Evolutionary conservation across 1,139 yeast genomes (phyloP).

Genomic region (Pichia sp.): DNA sequence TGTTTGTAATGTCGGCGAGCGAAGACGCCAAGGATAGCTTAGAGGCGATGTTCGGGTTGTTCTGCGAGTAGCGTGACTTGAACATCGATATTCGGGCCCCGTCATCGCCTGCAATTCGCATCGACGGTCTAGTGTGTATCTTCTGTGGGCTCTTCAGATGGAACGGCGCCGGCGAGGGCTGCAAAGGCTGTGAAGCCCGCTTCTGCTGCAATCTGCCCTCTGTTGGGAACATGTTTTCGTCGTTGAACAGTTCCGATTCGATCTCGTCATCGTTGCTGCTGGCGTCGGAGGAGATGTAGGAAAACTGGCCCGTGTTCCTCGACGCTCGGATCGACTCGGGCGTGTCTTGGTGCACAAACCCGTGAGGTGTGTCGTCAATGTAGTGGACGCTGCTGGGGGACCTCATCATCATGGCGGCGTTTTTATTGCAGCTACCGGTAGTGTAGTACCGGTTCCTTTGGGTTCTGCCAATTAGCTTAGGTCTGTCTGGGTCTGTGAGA

Average conservation of each 20-base stretch:
- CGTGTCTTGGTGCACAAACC: background rate
- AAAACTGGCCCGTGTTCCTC: background rate
- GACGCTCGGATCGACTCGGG: background rate
- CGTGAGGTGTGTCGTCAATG: too few relatives aligned
- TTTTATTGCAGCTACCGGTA: background rate
- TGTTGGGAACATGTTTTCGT: constrained; percentile 5
- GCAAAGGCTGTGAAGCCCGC: background rate
- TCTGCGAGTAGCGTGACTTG: background rate
- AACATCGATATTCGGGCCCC: background rate
- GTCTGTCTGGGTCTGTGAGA: background rate
- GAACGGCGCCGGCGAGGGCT: background rate
- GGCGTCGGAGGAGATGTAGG: constrained; percentile 6
- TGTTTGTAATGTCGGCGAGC: constrained; percentile 9
- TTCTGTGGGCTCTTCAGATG: constrained; percentile 1
- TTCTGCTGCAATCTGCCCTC: background rate
- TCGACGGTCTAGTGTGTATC: constrained; percentile 3
- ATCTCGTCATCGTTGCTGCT: constrained; percentile 4
- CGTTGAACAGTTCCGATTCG: constrained; percentile 10
- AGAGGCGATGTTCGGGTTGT: background rate
- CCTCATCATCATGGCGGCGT: background rate
- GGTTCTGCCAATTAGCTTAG: too few relatives aligned
- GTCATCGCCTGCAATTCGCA: background rate
- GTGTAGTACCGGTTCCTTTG: background rate
- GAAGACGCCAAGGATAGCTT: constrained; percentile 8
- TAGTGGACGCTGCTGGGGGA: background rate